Conservation (phyloP, 2,329 filamentous ascomycete species). For the Alternaria arbusti region DNA sequence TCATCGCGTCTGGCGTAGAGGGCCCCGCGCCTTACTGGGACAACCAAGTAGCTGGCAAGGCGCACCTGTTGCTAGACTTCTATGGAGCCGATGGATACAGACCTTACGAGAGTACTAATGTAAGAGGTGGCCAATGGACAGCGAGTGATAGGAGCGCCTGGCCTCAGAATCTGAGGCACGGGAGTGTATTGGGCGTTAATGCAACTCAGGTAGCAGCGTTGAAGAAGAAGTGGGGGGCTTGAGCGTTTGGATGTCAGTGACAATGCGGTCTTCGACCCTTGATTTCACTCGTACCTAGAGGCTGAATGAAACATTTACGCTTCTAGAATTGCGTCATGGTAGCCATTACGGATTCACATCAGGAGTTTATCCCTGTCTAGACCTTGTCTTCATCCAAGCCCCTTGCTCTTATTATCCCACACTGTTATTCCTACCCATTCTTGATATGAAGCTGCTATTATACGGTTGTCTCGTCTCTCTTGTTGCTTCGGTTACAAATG, state of each 20-base stretch:
- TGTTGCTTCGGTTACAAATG: background rate
- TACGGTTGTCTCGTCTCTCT: background rate
- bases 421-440: background rate
- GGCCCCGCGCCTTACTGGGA: conserved; percentile 45
- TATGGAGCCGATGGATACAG: conserved; percentile 55
- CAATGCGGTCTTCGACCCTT: background rate
- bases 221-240: conserved; percentile 29
- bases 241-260: background rate
- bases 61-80: conserved; percentile 56
- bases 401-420: background rate
- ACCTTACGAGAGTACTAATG: conserved; percentile 56
- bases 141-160: conserved; percentile 53
- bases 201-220: conserved; percentile 51
- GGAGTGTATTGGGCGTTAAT: conserved; percentile 38
- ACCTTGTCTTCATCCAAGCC: background rate
- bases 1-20: conserved; percentile 45
- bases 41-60: conserved; percentile 39
- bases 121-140: conserved; percentile 56
- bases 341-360: background rate
- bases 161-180: conserved; percentile 59
- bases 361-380: background rate
- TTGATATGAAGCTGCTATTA: background rate
- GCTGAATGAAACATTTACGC: background rate
- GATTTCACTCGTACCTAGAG: background rate
- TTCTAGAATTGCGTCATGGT: background rate